Base-by-base conservation (phyloP, 2,329 filamentous ascomycete species). In the Fusarium sp. region DNA sequence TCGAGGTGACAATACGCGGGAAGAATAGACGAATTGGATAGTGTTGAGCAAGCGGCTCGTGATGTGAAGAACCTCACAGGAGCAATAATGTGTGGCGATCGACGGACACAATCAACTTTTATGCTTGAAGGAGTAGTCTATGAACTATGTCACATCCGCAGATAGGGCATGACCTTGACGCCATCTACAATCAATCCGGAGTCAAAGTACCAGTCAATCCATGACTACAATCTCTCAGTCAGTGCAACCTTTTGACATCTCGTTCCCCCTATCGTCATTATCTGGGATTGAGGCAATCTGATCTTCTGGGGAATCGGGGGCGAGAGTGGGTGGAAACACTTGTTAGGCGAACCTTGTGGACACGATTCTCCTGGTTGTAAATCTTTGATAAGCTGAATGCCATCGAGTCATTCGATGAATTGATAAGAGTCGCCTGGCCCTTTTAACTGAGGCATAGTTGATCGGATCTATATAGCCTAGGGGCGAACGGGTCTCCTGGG, bases 261-360 rank as follows among this genome's bases (percentile, higher is more conserved):
- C 9, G 9, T 6, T 31, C 45, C 25, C 38, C 29, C 53, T 63
- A 63, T 58, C 57, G 23, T 23, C 27, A 37, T 25, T 23, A 36
- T 58, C 53, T 41, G 53, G 57, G 57, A 57, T 62, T 41, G 13
- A 9, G 36, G 27, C 8, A 43, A 23, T 19, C 19, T 25, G 29
- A 25, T 25, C 4, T 25, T 25, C 49, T 54, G 51, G 61, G 49
- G 56, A 51, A 65, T 13, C 54, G 53, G 42, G 49, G 27, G 38
- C 25, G 29, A 27, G 21, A 13, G n/a, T 11, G 29, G 33, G 21
- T 33, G 38, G 10, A 25, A 25, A 25, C 23, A 8, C 23, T 25
- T 25, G 23, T 25, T 25, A 25, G 23, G 23, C 23, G 23, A 25
- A 25, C 23, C 23, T 25, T 25, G 23, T 25, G 23, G 23, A 25